Base-by-base conservation (phyloP, 352 stramenopile genomes). In the Phytophthora tentaculata region DNA sequence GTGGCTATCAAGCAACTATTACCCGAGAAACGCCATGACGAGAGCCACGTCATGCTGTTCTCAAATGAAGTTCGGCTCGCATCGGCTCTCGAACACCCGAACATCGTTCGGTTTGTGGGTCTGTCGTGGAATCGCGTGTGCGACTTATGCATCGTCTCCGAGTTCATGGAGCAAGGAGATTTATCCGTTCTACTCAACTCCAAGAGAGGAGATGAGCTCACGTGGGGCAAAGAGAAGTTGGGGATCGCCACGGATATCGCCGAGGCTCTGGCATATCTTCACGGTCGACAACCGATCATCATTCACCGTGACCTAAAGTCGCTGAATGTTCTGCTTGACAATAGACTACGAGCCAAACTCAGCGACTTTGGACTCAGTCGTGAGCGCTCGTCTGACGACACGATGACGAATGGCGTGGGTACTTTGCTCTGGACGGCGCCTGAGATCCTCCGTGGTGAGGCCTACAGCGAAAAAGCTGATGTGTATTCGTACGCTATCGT, bases 241-340 rank as follows among this genome's bases (percentile, higher is more conserved):
- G 67, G 51, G 5, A 82, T 92, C n/a, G 80, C 82, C 20, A 65
- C 75, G 9, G 79, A 90, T 43, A 79, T 92, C 14, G 84, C 82
- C 0, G 76, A 82, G 26, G 84, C 82, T 7, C 65, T 92, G 29
- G 73, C 76, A n/a, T 92, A 92, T 64, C 63, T 92, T 5, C 84
- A 92, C 37, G 82, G 71, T 16, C 63, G 80, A 13, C 59, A 75
- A 20, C 84, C 82, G 12, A 63, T 74, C 20, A 83, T 92, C 60
- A 84, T 90, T 54, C 84, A 92, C 50, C 80, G 84, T 4, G 81
- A 92, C 58, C 70, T 89, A 61, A 92, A 90, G 59, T 89, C 82
- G 10, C 65, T 84, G 52, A 92, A 92, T 47, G 70, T 92, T 0
- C 57, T 90, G 43, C 69, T 92, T 8, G 74, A 75, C 13, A 74